phyloP scores from a whole-genome alignment of 2,329 filamentous ascomycete genomes.

The Dactylellina leptospora region DNA sequence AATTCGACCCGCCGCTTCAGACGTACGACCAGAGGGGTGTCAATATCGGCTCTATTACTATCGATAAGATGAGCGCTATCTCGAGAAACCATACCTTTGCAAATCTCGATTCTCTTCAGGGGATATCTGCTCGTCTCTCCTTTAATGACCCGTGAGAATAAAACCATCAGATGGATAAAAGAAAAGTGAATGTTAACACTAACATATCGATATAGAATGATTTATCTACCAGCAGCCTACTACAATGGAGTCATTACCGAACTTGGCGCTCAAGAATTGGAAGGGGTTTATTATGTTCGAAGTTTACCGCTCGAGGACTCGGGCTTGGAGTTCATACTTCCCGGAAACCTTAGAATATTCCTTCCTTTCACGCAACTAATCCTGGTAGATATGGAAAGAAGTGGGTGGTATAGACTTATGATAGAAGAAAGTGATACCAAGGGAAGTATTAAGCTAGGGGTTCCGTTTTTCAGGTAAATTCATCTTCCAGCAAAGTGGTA shows the following conservation, averaged over 20 bases:
- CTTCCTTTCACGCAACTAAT: not conserved
- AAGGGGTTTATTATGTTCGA: no score
- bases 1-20: not conserved
- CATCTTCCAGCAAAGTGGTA: no score
- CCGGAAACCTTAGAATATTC: not conserved
- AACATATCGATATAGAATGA: not conserved
- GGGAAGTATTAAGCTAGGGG: not conserved
- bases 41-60: not conserved
- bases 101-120: not conserved
- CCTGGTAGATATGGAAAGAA: not conserved
- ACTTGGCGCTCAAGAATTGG: no score
- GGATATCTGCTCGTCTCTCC: not conserved
- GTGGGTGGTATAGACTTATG: not conserved
- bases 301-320: not conserved
- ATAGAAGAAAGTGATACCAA: not conserved
- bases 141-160: not conserved
- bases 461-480: slow-evolving; percentile 4
- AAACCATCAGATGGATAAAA: not conserved
- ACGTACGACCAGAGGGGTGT: not conserved
- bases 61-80: not conserved
- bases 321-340: not conserved
- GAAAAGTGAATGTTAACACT: not conserved
- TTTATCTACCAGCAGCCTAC: not conserved
- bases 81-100: not conserved
- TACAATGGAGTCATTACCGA: not conserved